A percentile compares a stretch with the other conserved stretches of the same genome.
Evolutionary conservation across 2,329 filamentous ascomycete genomes (phyloP).

Genomic region (Sclerotinia minor): DNA sequence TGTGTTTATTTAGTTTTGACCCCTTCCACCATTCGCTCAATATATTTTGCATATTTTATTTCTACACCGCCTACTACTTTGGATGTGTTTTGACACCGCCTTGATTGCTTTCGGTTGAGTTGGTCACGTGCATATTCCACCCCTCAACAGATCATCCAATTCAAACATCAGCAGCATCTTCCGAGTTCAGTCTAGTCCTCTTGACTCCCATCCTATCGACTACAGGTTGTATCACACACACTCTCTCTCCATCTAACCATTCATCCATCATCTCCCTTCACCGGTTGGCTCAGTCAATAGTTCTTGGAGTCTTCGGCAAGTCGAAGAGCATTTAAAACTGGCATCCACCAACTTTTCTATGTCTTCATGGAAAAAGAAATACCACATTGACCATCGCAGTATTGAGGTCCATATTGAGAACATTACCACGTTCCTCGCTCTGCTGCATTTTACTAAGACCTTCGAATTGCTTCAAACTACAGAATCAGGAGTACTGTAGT

Average conservation of each 20-base stretch:
- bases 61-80: slow-evolving; percentile 9
- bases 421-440: not conserved
- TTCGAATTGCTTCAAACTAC: not conserved
- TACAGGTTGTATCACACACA: no score
- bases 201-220: no score
- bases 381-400: not conserved
- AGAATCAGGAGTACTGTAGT: not conserved
- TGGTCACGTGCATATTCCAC: not conserved
- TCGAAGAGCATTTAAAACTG: no score
- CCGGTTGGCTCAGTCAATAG: no score
- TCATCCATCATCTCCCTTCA: no score
- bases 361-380: not conserved
- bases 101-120: not conserved
- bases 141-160: no score
- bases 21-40: no score
- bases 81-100: slow-evolving; percentile 16
- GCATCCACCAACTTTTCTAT: not conserved
- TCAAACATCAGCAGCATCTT: no score
- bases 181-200: no score
- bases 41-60: slow-evolving; percentile 5
- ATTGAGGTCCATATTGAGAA: no score
- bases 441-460: not conserved
- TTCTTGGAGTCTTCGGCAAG: no score
- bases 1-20: not conserved
- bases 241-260: no score